Conservation (phyloP, 1,284 basidiomycete genomes). For the Apiotrichum laibachii region DNA sequence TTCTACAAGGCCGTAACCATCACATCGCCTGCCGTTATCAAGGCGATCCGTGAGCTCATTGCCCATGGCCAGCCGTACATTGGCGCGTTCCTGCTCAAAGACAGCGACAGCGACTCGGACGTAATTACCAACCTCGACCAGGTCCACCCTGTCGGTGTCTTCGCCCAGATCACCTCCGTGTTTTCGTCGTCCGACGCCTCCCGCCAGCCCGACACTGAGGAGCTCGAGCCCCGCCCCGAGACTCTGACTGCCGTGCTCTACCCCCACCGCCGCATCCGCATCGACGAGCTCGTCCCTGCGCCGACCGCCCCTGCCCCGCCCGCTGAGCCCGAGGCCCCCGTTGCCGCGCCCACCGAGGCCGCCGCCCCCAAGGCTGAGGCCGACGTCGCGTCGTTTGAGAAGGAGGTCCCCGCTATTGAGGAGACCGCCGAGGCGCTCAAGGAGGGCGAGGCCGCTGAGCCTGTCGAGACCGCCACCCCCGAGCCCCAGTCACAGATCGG, state of each 20-base stretch:
- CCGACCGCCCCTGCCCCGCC: conserved; percentile 14
- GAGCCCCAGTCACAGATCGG: conserved; percentile 51
- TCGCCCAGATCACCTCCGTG: conserved; percentile 94
- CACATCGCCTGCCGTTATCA: conserved; percentile 83
- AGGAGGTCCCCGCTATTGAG: conserved; percentile 55
- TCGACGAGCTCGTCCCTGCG: conserved; percentile 70
- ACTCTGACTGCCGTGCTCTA: conserved; percentile 92
- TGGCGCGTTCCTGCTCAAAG: conserved; percentile 95
- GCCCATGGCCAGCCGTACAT: conserved; percentile 95
- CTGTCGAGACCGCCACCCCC: conserved; percentile 3
- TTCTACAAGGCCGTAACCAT: conserved; percentile 98
- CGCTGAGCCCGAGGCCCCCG: conserved; percentile 2
- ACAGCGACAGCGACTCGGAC: conserved; percentile 89
- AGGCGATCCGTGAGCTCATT: conserved; percentile 95
- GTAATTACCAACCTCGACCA: conserved; percentile 83
- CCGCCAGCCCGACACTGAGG: conserved; percentile 53
- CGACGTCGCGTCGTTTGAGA: conserved; percentile 61
- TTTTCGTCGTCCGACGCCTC: conserved; percentile 62
- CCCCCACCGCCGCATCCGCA: conserved; percentile 87
- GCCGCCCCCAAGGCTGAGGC: conserved; percentile 30
- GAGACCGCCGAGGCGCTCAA: conserved; percentile 49
- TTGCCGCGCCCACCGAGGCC: conserved; percentile 2
- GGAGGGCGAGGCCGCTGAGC: conserved; percentile 5
- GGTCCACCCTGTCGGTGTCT: conserved; percentile 92
- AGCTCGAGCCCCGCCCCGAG: conserved; percentile 56